A percentile compares a stretch with the other conserved stretches of the same genome.
Evolutionary conservation across 768 basidiomycete genomes (phyloP).

Genomic region (Vararia minispora): DNA sequence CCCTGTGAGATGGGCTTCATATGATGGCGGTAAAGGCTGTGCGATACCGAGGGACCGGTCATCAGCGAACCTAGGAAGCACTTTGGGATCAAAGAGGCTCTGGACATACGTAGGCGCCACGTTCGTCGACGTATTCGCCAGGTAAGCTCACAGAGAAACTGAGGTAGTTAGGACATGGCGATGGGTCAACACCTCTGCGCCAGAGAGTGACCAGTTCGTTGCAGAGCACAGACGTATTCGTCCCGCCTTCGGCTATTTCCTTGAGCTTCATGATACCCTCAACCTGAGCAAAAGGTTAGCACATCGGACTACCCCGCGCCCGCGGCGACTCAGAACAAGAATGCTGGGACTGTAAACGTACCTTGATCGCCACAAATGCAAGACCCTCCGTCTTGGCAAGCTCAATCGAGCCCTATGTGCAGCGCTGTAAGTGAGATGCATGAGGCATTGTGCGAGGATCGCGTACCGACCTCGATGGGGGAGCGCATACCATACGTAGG

Average conservation of each 20-base stretch:
- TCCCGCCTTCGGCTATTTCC: constrained; percentile 38
- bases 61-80: constrained; percentile 6
- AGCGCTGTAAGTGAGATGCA: background rate
- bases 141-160: constrained; percentile 50
- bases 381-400: constrained; percentile 11
- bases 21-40: constrained; percentile 66
- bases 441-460: background rate
- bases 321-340: background rate
- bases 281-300: constrained; percentile 15
- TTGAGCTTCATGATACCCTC: constrained; percentile 18
- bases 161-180: constrained; percentile 39
- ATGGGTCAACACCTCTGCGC: constrained; percentile 33
- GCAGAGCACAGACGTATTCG: constrained; percentile 38
- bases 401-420: constrained; percentile 6
- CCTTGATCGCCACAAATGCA: constrained; percentile 10
- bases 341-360: constrained; percentile 2
- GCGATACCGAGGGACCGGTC: background rate
- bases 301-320: background rate
- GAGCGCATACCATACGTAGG: constrained; percentile 9
- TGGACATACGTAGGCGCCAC: constrained; percentile 43
- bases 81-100: background rate
- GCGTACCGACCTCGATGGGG: constrained; percentile 5
- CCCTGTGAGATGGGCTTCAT: constrained; percentile 54
- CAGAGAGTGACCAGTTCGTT: constrained; percentile 44
- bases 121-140: constrained; percentile 42